phyloP scores from a whole-genome alignment of 2,329 filamentous ascomycete species.

The Seiridium unicorne region DNA sequence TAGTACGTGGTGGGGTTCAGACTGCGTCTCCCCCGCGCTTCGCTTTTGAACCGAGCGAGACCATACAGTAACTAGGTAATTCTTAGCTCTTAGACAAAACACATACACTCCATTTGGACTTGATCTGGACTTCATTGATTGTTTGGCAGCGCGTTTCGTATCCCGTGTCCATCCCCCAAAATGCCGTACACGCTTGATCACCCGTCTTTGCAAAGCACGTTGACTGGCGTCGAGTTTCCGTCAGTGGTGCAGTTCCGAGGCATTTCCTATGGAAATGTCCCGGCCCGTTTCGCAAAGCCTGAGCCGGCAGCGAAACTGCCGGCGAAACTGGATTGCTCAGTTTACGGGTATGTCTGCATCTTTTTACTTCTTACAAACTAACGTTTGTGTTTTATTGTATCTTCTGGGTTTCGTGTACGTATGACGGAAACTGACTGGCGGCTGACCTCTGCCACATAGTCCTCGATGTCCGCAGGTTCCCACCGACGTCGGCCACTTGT shows the following conservation, averaged over 20 bases:
- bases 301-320: not conserved
- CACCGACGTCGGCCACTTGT: constrained; percentile 39
- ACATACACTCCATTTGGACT: no score
- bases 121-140: no score
- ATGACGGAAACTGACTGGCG: not conserved
- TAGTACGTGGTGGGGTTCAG: no score
- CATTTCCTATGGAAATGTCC: constrained; percentile 7
- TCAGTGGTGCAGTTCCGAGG: constrained; percentile 4
- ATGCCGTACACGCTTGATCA: not conserved
- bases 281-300: constrained; percentile 3
- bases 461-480: constrained; percentile 39
- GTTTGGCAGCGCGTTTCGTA: no score
- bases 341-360: constrained; percentile 1
- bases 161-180: no score
- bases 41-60: no score
- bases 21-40: no score
- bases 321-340: constrained; percentile 1
- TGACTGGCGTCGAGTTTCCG: not conserved
- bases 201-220: not conserved
- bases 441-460: constrained; percentile 17
- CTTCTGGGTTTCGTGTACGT: not conserved
- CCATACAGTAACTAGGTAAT: no score
- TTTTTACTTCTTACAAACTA: not conserved
- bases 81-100: no score
- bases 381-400: no score